Conservation (phyloP, 805 yeast genomes). For the Pichia eremophila region DNA sequence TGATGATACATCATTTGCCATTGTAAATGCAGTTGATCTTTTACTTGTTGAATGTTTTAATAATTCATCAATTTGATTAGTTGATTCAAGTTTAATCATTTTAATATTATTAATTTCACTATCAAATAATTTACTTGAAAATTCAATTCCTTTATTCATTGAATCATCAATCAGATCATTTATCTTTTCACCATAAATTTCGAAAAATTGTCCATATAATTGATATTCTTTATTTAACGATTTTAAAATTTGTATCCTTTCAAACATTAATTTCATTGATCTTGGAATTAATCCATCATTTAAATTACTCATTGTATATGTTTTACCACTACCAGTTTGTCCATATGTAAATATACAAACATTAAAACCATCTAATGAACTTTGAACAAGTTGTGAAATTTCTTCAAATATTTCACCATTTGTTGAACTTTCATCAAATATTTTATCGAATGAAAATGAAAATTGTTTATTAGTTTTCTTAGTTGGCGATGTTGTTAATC, state of each 20-base stretch:
- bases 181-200: constrained; percentile 79
- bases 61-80: constrained; percentile 39
- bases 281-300: constrained; percentile 74
- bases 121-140: constrained; percentile 6
- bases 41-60: constrained; percentile 48
- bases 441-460: constrained; percentile 65
- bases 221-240: constrained; percentile 55
- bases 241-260: constrained; percentile 35
- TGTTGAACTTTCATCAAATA: constrained; percentile 46
- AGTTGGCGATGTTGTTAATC: not conserved
- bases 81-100: constrained; percentile 31
- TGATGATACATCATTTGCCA: constrained; percentile 75
- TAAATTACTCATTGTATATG: constrained; percentile 74
- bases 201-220: constrained; percentile 69
- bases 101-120: constrained; percentile 48
- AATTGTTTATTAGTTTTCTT: constrained; percentile 16
- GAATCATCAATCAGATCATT: constrained; percentile 49
- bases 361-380: constrained; percentile 77
- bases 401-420: constrained; percentile 73
- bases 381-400: constrained; percentile 77
- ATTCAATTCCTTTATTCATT: constrained; percentile 57
- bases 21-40: constrained; percentile 75
- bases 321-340: constrained; percentile 94
- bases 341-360: constrained; percentile 96
- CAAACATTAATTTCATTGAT: constrained; percentile 63